Base-by-base conservation (phyloP, 306 rosid species). In the Gynostemma pentaphyllum region DNA sequence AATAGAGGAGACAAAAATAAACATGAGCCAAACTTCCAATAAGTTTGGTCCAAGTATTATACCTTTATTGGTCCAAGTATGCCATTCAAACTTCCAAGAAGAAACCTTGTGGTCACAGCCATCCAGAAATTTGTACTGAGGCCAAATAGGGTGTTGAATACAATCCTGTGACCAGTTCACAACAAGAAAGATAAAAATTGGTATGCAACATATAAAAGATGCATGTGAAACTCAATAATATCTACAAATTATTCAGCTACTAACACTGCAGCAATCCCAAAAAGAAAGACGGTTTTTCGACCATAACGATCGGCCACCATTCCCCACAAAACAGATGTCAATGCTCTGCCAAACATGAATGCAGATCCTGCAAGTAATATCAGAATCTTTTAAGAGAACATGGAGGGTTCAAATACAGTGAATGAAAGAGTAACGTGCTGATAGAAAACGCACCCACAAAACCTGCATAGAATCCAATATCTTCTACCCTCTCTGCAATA, bases 61-160 rank as follows among this genome's bases (percentile, higher is more conserved):
- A 90, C 98, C 98, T 88, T 91, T 32, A 88, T 86, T 21, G 95
- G 96, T 71, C 95, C 96, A 70, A 91, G 82, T 48, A 81, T 37
- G 54, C 98, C 98, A 73, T 86, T 86, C 65, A 88, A 81, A 73
- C 78, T 34, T 66, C 98, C 98, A 27, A 88, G 90, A 79, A 88
- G 84, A 82, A 92, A 88, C 67, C 98, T 79, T 23, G 80, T 74
- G 9, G 21, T n/a, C 40, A 92, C 2, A 30, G 95, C 98, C 96
- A 88, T 86, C 96, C 98, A 92, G 76, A 74, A 84, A 60, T 73
- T 88, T 15, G 85, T 71, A 79, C 98, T 92, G 19, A 92, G 87
- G 72, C 96, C 98, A 74, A 92, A 92, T n/a, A 88, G 74, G 67
- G 87, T 81, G 79, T 92, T 92, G 90, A 78, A 82, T 47, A 86